These are phyloP conservation scores for Handroanthus guayacan DNA, from an alignment of 257 asterid species.

Conservation along the genomic window DNA sequence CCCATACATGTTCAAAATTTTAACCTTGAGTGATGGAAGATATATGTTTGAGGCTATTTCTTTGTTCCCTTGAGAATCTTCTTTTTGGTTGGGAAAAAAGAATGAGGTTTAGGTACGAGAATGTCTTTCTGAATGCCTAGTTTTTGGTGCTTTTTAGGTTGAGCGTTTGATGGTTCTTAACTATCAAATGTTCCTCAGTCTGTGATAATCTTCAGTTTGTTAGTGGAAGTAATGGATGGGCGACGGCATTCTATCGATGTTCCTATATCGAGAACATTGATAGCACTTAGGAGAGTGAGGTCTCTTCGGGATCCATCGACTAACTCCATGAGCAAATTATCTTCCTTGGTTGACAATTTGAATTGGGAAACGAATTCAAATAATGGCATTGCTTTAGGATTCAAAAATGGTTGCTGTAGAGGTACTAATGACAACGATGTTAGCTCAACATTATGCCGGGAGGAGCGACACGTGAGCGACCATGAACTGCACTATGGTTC, in stretches of 20 bases:
- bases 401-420: slow-evolving; percentile 42
- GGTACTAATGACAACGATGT: slow-evolving; percentile 17
- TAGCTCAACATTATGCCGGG: slow-evolving; percentile 24
- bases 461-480: slow-evolving; percentile 41
- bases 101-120: slow-evolving; percentile 23
- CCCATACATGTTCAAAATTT: background rate
- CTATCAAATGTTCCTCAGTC: slow-evolving; percentile 16
- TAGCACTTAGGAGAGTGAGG: slow-evolving; percentile 87
- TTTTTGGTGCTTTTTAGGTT: slow-evolving; percentile 54
- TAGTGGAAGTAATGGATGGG: slow-evolving; percentile 68
- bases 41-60: background rate
- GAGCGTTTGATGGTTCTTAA: slow-evolving; percentile 28
- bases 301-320: slow-evolving; percentile 94
- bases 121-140: slow-evolving; percentile 31
- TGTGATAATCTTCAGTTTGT: background rate
- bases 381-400: slow-evolving; percentile 58
- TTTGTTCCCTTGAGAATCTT: slow-evolving; percentile 17
- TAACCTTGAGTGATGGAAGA: slow-evolving; percentile 1
- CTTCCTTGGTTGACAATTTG: slow-evolving; percentile 58
- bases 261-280: slow-evolving; percentile 74
- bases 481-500: slow-evolving; percentile 42
- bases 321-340: slow-evolving; percentile 67
- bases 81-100: slow-evolving; percentile 2
- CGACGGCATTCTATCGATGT: slow-evolving; percentile 87
- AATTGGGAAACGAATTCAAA: slow-evolving; percentile 76